Evolutionary conservation across 2,329 filamentous ascomycete genomes (phyloP), one percentile per base, ranked within the genome.

Genomic region (Dothistroma septosporum): DNA sequence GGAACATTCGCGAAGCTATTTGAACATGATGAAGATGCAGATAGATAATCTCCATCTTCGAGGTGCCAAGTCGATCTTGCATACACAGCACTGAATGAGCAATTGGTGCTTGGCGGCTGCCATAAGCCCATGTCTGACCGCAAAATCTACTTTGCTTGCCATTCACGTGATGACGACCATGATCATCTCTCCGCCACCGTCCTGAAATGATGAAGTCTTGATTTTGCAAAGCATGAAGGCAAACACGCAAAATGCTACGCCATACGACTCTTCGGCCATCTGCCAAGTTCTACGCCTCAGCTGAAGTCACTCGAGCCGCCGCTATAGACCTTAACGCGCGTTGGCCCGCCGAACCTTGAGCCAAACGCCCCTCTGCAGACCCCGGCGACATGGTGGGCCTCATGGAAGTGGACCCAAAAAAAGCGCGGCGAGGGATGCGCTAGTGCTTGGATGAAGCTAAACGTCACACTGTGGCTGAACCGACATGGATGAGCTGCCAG

Each of bases 391-490:
- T 32, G 50, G n/a, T 12, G 16, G n/a, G 31, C 21, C 22, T 28
- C 31, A 28, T 31, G 24, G 50, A 32, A 4, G 5, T 7, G 24
- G 10, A 33, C 50, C 24, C 31, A 11, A 35, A 5, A 32, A 24
- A 11, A 5, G 44, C 44, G 11, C 44, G 11, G n/a, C n/a, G 47
- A 21, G 55, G 19, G 35, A 37, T 21, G 48, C 49, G 44, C 33
- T 37, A 57, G 58, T 61, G 52, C 59, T 49, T 57, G 58, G 58
- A 61, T 32, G 47, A 60, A 37, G 21, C 44, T 53, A 53, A 53
- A 53, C 50, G 59, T 61, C 59, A 61, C 55, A 58, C 21, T 61
- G 59, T 61, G 59, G 59, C 59, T 52, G 55, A 58, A 53, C 41
- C 31, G n/a, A 22, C 49, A 50, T 41, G 59, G 54, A 16, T 41